These are phyloP conservation scores for Monosporascus ibericus DNA, from an alignment of 2,329 filamentous ascomycete species.

Conservation along the genomic window DNA sequence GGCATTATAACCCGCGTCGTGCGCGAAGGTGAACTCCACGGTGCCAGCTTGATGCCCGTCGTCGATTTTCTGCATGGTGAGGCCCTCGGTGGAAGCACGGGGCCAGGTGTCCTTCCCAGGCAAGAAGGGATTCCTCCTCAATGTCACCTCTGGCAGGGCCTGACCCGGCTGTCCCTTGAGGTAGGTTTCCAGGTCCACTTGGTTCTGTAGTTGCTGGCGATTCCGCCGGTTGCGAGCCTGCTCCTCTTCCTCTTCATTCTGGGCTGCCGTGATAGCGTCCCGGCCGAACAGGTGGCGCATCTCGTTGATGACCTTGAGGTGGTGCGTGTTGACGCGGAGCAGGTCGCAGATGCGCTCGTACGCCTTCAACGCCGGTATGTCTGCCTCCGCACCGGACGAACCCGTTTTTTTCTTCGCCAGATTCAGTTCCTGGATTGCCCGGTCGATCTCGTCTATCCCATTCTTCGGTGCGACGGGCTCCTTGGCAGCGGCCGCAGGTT, in stretches of 20 bases:
- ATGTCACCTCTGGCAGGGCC: slow-evolving; percentile 63
- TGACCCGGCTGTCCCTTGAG: slow-evolving; percentile 51
- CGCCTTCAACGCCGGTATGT: slow-evolving; percentile 8
- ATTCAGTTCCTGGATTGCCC: slow-evolving; percentile 34
- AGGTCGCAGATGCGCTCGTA: slow-evolving; percentile 34
- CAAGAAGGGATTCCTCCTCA: slow-evolving; percentile 76
- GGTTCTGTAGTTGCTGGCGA: slow-evolving; percentile 33
- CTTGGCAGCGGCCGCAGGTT: slow-evolving; percentile 8
- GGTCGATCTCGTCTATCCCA: slow-evolving; percentile 50
- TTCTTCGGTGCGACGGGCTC: slow-evolving; percentile 9
- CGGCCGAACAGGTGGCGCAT: slow-evolving; percentile 63
- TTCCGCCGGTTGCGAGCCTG: slow-evolving; percentile 28
- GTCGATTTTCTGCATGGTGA: slow-evolving; percentile 66
- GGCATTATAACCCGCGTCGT: slow-evolving; percentile 67
- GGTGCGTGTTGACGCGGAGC: slow-evolving; percentile 52
- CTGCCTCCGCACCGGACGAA: slow-evolving; percentile 2
- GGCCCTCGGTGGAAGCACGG: slow-evolving; percentile 66
- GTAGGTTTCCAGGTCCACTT: slow-evolving; percentile 53
- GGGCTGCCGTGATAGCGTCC: slow-evolving; percentile 50
- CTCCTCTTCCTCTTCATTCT: slow-evolving; percentile 43
- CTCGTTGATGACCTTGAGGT: slow-evolving; percentile 83
- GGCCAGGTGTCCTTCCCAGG: slow-evolving; percentile 88
- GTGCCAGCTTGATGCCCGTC: slow-evolving; percentile 41
- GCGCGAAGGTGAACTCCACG: slow-evolving; percentile 70
- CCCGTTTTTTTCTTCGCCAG: slow-evolving; percentile 14